A percentile compares a stretch with the other conserved stretches of the same genome.
These are phyloP conservation scores for Plantago rigida DNA, from an alignment of 305 asterid genomes.

Conservation along the genomic window DNA sequence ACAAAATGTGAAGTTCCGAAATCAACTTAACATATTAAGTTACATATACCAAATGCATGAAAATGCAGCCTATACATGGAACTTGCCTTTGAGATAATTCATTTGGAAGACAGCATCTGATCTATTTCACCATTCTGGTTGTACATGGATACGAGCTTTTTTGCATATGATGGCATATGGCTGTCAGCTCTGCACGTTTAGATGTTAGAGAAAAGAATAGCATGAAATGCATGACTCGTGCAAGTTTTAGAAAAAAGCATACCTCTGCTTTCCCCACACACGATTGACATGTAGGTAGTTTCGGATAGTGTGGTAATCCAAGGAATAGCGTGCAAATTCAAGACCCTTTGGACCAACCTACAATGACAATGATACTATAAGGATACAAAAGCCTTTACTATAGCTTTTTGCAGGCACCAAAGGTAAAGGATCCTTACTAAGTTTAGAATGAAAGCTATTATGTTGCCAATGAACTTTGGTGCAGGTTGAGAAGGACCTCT, in stretches of 20 bases:
- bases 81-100: slow-evolving; percentile 27
- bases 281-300: slow-evolving; percentile 75
- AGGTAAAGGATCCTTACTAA: slow-evolving; percentile 43
- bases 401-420: slow-evolving; percentile 13
- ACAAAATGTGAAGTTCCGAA: not conserved
- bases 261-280: slow-evolving; percentile 83
- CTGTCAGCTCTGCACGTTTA: slow-evolving; percentile 63
- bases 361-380: slow-evolving; percentile 22
- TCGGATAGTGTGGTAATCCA: slow-evolving; percentile 90
- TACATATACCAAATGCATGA: slow-evolving; percentile 21
- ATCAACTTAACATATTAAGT: not conserved
- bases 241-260: slow-evolving; percentile 12
- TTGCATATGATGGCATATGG: slow-evolving; percentile 82
- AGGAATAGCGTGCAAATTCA: slow-evolving; percentile 86
- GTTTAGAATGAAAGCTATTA: slow-evolving; percentile 72
- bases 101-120: slow-evolving; percentile 56
- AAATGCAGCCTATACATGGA: slow-evolving; percentile 16
- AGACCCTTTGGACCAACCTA: slow-evolving; percentile 93
- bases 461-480: slow-evolving; percentile 67
- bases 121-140: slow-evolving; percentile 86
- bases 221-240: slow-evolving; percentile 7
- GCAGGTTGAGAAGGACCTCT: slow-evolving; percentile 82
- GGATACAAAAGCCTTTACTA: slow-evolving; percentile 16
- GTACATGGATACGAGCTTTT: slow-evolving; percentile 74
- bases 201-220: slow-evolving; percentile 3